Conservation (phyloP, 805 yeast species). For the Yamadazyma sp. region DNA sequence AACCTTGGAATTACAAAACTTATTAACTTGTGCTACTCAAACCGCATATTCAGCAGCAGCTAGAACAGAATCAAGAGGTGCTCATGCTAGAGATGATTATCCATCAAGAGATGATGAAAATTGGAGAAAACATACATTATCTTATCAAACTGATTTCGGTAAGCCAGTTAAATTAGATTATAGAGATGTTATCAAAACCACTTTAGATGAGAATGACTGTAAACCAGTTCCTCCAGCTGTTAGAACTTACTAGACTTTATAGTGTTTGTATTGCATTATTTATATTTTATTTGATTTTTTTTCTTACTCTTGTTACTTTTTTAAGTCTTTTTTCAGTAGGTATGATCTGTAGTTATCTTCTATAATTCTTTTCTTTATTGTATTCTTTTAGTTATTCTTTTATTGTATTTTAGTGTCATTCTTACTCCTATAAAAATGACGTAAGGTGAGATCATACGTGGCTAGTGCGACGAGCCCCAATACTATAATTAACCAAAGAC, state of each 20-base stretch:
- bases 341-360: too few species aligned
- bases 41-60: conserved; percentile 93
- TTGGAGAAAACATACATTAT: conserved; percentile 97
- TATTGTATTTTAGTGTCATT: too few species aligned
- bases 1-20: conserved; percentile 92
- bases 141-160: conserved; percentile 79
- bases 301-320: too few species aligned
- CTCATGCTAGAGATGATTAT: conserved; percentile 97
- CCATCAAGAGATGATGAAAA: conserved; percentile 92
- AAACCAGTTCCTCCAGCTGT: conserved; percentile 95
- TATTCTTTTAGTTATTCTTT: background rate
- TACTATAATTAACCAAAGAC: too few species aligned
- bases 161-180: conserved; percentile 72
- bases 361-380: too few species aligned
- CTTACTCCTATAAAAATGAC: too few species aligned
- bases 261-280: too few species aligned
- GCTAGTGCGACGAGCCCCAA: too few species aligned
- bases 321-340: too few species aligned
- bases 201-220: conserved; percentile 90
- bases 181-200: conserved; percentile 78
- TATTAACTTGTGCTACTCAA: conserved; percentile 95
- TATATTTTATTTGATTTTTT: too few species aligned
- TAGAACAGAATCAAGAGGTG: conserved; percentile 97
- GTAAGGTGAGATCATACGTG: too few species aligned
- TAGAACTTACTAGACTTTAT: conserved; percentile 71